Evolutionary conservation across 2,329 filamentous ascomycete species (phyloP).

Genomic region (Biscogniauxia sp.): DNA sequence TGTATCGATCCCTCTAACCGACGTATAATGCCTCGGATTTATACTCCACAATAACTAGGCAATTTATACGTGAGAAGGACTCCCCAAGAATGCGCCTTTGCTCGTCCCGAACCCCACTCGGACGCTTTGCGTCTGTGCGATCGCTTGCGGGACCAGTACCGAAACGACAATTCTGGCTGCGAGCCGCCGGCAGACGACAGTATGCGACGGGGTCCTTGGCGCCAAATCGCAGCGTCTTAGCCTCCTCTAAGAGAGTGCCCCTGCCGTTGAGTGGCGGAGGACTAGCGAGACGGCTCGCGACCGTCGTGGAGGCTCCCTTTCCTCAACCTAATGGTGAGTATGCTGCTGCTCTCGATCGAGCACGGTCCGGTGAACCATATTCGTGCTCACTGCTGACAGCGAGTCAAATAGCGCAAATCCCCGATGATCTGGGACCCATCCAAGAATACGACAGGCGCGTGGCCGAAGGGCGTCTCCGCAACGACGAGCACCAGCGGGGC

Average conservation of each 20-base stretch:
- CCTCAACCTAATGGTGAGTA: slow-evolving; percentile 16
- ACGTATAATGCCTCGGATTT: not conserved
- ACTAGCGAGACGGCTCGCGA: slow-evolving; percentile 17
- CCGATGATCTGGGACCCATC: slow-evolving; percentile 64
- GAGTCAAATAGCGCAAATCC: slow-evolving; percentile 10
- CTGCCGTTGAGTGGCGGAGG: slow-evolving; percentile 5
- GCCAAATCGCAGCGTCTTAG: slow-evolving; percentile 6
- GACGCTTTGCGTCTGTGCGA: slow-evolving; percentile 17
- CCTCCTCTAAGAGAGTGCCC: slow-evolving; percentile 2
- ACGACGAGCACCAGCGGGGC: slow-evolving; percentile 89
- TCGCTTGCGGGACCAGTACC: slow-evolving; percentile 15
- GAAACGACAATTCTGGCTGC: slow-evolving; percentile 16
- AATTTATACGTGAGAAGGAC: slow-evolving; percentile 11
- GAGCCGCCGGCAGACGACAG: slow-evolving; percentile 16
- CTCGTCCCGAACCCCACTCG: slow-evolving; percentile 15
- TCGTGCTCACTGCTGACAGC: not conserved
- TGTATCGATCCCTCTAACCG: not conserved
- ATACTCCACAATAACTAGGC: not conserved
- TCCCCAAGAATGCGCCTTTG: slow-evolving; percentile 24
- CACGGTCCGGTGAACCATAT: not conserved
- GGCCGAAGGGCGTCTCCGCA: slow-evolving; percentile 66
- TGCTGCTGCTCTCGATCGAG: slow-evolving; percentile 4
- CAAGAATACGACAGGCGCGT: slow-evolving; percentile 87
- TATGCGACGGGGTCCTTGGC: slow-evolving; percentile 11
- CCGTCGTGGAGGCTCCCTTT: slow-evolving; percentile 14